These are phyloP conservation scores for Glomus cerebriforme DNA, from an alignment of 192 early-diverging fungal species.

Conservation along the genomic window DNA sequence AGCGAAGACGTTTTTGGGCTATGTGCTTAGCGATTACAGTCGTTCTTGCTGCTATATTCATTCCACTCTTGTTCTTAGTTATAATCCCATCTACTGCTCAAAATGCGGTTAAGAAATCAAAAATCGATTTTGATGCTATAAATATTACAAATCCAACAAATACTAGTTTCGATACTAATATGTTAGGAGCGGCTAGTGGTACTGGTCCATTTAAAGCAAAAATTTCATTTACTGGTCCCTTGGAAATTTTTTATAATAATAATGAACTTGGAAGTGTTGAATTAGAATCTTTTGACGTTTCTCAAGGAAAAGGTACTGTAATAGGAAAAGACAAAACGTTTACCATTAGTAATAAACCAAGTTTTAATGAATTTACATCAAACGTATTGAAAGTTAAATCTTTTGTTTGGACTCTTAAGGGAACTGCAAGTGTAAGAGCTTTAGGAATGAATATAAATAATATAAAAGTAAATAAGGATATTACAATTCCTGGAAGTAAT, in stretches of 20 bases:
- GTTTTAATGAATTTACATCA: conserved; percentile 39
- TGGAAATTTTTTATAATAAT: conserved; percentile 5
- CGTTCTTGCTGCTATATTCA: conserved; percentile 43
- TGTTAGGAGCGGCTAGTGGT: conserved; percentile 42
- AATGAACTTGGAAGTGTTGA: neutral
- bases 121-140: conserved; percentile 41
- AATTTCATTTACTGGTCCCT: conserved; percentile 48
- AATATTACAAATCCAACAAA: conserved; percentile 46
- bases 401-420: conserved; percentile 41
- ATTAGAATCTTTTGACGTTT: conserved; percentile 19
- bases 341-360: conserved; percentile 32
- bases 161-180: conserved; percentile 40
- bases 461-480: conserved; percentile 44
- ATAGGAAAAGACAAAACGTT: conserved; percentile 3
- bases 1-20: conserved; percentile 48
- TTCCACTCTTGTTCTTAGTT: conserved; percentile 53
- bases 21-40: conserved; percentile 42
- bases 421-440: conserved; percentile 39
- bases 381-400: conserved; percentile 17
- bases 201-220: conserved; percentile 56
- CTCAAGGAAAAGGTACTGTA: conserved; percentile 33
- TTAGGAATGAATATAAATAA: conserved; percentile 37
- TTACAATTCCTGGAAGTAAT: conserved; percentile 53
- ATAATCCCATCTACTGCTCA: conserved; percentile 57
- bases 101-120: conserved; percentile 45